Percentiles rank a stretch among this genome's conserved stretches.
phyloP scores from a whole-genome alignment of 2,329 filamentous ascomycete species.

The Gliomastix tumulicola region DNA sequence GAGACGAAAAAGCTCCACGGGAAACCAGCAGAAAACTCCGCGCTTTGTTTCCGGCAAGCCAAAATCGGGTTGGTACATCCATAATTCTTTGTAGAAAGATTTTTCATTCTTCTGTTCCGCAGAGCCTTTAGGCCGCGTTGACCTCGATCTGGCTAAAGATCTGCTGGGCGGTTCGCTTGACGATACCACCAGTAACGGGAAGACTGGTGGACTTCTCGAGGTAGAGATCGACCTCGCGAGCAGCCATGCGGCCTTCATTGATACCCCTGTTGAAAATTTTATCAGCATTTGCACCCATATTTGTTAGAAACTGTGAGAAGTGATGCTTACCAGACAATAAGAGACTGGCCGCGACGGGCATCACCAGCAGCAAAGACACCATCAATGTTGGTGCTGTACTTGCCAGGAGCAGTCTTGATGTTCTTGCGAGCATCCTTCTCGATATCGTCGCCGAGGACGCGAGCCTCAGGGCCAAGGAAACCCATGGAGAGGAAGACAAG shows the following conservation, averaged over 20 bases:
- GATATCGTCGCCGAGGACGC: constrained; percentile 77
- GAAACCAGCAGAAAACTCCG: too few relatives aligned
- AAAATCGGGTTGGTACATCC: too few relatives aligned
- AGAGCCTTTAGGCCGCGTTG: too few relatives aligned
- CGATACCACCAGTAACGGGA: constrained; percentile 87
- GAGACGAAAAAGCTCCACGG: too few relatives aligned
- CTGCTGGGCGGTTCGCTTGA: constrained; percentile 75
- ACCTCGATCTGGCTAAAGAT: constrained; percentile 35
- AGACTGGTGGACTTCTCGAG: constrained; percentile 74
- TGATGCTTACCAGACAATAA: constrained; percentile 79
- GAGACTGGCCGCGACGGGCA: constrained; percentile 86
- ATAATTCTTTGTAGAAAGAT: too few relatives aligned
- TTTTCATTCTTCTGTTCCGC: too few relatives aligned
- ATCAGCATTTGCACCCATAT: too few relatives aligned
- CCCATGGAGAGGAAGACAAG: constrained; percentile 94
- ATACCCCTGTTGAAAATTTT: constrained; percentile 62
- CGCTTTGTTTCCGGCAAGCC: too few relatives aligned
- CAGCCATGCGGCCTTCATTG: constrained; percentile 91
- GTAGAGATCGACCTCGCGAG: constrained; percentile 85
- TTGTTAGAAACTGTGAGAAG: neutral
- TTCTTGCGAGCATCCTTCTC: constrained; percentile 93
- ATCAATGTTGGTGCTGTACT: constrained; percentile 81
- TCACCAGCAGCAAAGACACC: constrained; percentile 94
- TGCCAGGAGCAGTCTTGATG: constrained; percentile 83
- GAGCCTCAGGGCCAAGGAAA: constrained; percentile 89